Evolutionary conservation across 2,329 filamentous ascomycete genomes (phyloP), one percentile per base, ranked within the genome.

Genomic region (Pseudogymnoascus sp.): DNA sequence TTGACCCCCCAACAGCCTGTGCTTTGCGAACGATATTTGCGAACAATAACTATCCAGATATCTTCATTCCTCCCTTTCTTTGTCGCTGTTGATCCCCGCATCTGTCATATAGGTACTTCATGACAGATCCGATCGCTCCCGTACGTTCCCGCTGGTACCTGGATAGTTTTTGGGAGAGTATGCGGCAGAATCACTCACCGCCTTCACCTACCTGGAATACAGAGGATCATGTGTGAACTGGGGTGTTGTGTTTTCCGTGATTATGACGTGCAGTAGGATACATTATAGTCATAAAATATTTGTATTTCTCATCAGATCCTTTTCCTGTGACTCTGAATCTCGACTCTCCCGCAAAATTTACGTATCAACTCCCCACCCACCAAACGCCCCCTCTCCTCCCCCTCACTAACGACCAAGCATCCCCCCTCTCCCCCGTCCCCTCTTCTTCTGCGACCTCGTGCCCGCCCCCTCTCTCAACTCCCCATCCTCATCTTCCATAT

Each of bases 361-460:
- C 42, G 18, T 44, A 44, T 23, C 42, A 44, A 44, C 40, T 12
- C 18, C 42, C 18, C 42, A 18, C 42, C 37, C 14, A n/a, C 37
- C 37, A 21, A 44, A 44, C 42, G 42, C 42, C 42, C 16, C 42
- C 4, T 6, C 5, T 5, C n/a, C 18, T 44, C 42, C 14, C 37
- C n/a, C 5, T 44, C 42, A 44, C 42, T 8, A 42, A 10, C 38
- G 38, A 18, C 38, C 38, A 42, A 42, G 16, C 35, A 38, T n/a
- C 12, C 53, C 23, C 16, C 38, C 23, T 12, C 42, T 60, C 7
- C 44, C 59, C 64, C 71, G 67, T 1, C 70, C 61, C 68, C 76
- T 84, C 65, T 85, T 76, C 75, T 84, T 86, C 63, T 82, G 77
- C 65, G 81, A 80, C 66, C 77, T 81, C 1, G 77, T 75, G 44